These are phyloP conservation scores for Crithidia acanthocephali DNA, from an alignment of 208 protist genomes.

Conservation along the genomic window DNA sequence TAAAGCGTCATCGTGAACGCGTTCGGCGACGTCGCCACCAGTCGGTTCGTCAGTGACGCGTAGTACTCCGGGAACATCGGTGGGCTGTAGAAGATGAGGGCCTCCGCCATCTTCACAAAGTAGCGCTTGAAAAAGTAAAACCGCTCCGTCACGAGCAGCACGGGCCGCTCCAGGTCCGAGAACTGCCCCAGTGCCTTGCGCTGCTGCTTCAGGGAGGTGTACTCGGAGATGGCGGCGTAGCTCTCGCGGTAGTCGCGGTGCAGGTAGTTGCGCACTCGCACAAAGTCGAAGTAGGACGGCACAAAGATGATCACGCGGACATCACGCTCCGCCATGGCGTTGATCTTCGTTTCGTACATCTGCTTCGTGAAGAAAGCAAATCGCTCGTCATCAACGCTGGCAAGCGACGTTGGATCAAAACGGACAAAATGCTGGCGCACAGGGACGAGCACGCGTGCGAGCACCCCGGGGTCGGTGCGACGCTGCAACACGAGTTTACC, in stretches of 20 bases:
- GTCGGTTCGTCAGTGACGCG: constrained; percentile 87
- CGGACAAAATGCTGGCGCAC: constrained; percentile 94
- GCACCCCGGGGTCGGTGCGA: constrained; percentile 51
- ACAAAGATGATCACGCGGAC: constrained; percentile 93
- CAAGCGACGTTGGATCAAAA: constrained; percentile 61
- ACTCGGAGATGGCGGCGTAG: constrained; percentile 93
- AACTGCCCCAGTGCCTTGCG: constrained; percentile 85
- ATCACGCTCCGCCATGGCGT: constrained; percentile 72
- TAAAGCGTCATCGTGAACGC: constrained; percentile 89
- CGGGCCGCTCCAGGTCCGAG: constrained; percentile 75
- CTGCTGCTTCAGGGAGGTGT: constrained; percentile 86
- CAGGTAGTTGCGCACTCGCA: constrained; percentile 95
- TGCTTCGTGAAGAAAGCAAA: constrained; percentile 93
- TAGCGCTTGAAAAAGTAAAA: constrained; percentile 97
- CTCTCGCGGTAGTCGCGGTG: constrained; percentile 89
- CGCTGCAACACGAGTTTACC: constrained; percentile 73
- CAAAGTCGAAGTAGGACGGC: constrained; percentile 97
- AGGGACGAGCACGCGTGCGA: constrained; percentile 65
- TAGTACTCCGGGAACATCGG: constrained; percentile 95
- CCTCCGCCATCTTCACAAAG: constrained; percentile 91
- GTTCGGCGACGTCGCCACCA: constrained; percentile 76
- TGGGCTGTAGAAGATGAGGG: constrained; percentile 96
- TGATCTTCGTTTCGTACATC: constrained; percentile 77
- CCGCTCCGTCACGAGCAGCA: constrained; percentile 96
- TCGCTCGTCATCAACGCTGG: constrained; percentile 80